Base-by-base conservation (phyloP, 257 asterid species). In the Agastache rugosa region DNA sequence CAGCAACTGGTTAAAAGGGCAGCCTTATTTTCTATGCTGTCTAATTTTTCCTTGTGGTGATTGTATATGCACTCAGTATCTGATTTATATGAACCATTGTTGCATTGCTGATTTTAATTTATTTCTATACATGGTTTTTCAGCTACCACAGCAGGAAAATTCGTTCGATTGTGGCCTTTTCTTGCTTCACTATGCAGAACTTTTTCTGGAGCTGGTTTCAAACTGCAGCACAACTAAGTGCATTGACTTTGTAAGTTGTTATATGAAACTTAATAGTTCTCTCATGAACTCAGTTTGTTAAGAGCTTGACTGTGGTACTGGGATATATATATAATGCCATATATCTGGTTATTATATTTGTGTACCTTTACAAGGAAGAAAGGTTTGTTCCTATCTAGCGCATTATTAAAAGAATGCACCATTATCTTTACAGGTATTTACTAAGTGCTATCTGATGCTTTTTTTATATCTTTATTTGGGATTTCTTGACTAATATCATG, bases 91-190 rank as follows among this genome's bases (percentile, higher is more conserved):
- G 42, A 35, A 51, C 31, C 53, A 66, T 15, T 11, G 67, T 63
- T 37, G 44, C 75, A 20, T 60, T 62, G 73, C 71, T 61, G 70
- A 69, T 45, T 62, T 60, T 56, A 47, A 69, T 1, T 39, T 42
- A 45, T 34, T 22, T 69, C 17, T 83, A 23, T 68, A 76, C 63
- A 45, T 68, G 63, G 67, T 62, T 29, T 82, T 81, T 71, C 97
- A 91, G 98, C 81, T 87, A 45, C 98, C 98, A 19, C 97, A 93
- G 82, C 98, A 91, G 81, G 94, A 87, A 75, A 93, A 93, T 84
- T 85, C 74, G 34, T 93, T 73, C 78, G 98, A 91, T 69, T 93
- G 98, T 85, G 97, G 98, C 66, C 94, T 91, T 63, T 93, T 93
- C 80, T 85, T 93, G 86, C 98, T 93, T 64, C 92, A 93, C 72